These are phyloP conservation scores for Pythium dissotocum DNA, from an alignment of 352 stramenopile genomes.

Conservation along the genomic window DNA sequence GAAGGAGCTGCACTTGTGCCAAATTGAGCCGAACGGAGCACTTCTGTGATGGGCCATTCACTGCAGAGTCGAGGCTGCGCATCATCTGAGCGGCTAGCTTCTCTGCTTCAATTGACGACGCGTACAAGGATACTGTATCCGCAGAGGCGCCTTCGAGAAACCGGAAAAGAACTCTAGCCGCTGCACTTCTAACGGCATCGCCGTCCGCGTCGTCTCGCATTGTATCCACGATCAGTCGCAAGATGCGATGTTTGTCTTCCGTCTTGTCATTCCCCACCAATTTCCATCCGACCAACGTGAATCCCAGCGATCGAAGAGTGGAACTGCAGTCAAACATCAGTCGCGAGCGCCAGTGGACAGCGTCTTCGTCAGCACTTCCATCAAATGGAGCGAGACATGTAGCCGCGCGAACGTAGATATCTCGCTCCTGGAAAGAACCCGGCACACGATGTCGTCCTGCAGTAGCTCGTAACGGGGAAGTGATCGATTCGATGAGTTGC, in stretches of 20 bases:
- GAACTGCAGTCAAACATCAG: slow-evolving; percentile 63
- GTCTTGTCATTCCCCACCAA: neutral
- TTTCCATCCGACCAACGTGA: slow-evolving; percentile 8
- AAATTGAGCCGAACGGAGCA: slow-evolving; percentile 5
- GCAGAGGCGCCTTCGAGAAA: neutral
- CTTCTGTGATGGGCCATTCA: neutral
- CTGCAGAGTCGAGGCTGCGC: neutral
- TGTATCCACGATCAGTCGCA: slow-evolving; percentile 54
- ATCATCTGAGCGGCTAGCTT: slow-evolving; percentile 7
- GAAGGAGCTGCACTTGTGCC: slow-evolving; percentile 8
- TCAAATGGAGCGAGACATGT: slow-evolving; percentile 47
- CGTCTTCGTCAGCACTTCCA: slow-evolving; percentile 5
- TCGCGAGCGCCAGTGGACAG: slow-evolving; percentile 45
- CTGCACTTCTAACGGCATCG: slow-evolving; percentile 53
- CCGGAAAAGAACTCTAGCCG: slow-evolving; percentile 4
- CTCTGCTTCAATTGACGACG: slow-evolving; percentile 4
- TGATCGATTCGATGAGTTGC: slow-evolving; percentile 23
- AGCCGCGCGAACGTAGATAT: slow-evolving; percentile 38
- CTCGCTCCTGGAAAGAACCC: slow-evolving; percentile 49
- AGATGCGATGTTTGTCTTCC: slow-evolving; percentile 9
- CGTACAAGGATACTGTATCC: neutral
- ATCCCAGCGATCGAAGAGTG: slow-evolving; percentile 50
- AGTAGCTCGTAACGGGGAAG: slow-evolving; percentile 47
- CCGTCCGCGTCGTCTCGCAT: slow-evolving; percentile 49
- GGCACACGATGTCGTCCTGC: slow-evolving; percentile 54